Conservation (phyloP, 2,329 filamentous ascomycete species). For the Thermothelomyces thermophilus region DNA sequence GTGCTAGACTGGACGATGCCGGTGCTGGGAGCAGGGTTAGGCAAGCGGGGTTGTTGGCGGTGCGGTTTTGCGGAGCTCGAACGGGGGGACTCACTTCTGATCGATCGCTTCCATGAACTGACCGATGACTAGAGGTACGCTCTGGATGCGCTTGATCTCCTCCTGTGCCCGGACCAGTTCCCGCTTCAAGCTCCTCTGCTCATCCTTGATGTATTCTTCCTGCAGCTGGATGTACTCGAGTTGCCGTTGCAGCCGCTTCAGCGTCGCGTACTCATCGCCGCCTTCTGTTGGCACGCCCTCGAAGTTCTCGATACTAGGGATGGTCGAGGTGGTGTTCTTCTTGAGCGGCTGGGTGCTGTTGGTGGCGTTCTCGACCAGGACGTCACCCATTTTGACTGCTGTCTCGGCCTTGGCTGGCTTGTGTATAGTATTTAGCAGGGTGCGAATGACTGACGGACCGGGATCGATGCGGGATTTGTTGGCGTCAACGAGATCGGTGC, state of each 20-base stretch:
- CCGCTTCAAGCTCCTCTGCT: constrained; percentile 94
- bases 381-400: constrained; percentile 66
- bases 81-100: constrained; percentile 64
- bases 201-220: constrained; percentile 99
- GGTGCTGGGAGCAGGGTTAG: constrained; percentile 53
- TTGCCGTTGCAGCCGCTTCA: constrained; percentile 96
- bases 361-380: constrained; percentile 73
- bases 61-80: background rate
- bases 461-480: background rate
- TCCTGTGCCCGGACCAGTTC: constrained; percentile 96
- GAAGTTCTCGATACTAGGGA: constrained; percentile 84
- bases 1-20: constrained; percentile 98
- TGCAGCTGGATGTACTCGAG: constrained; percentile 98
- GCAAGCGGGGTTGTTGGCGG: background rate
- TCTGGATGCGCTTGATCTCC: constrained; percentile 99
- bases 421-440: background rate
- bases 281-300: constrained; percentile 76
- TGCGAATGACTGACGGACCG: background rate
- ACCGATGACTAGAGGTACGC: constrained; percentile 93
- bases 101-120: constrained; percentile 99
- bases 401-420: background rate
- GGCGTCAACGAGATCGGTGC: background rate
- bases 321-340: constrained; percentile 71
- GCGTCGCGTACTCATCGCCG: constrained; percentile 85
- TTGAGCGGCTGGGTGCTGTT: constrained; percentile 70